phyloP scores from a whole-genome alignment of 2,329 filamentous ascomycete genomes.

The Parastagonospora avenae region DNA sequence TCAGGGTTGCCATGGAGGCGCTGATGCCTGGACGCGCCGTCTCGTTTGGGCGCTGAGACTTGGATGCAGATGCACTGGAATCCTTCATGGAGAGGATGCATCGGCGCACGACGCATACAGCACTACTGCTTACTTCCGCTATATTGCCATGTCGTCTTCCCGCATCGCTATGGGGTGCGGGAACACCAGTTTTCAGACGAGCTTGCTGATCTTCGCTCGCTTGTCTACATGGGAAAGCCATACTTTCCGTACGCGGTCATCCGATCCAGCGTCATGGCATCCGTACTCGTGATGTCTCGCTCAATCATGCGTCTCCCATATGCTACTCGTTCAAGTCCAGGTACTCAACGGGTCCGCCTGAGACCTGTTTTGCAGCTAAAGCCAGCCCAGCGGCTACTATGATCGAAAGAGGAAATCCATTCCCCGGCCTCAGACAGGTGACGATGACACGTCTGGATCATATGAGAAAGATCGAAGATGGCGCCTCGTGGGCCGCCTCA shows the following conservation, averaged over 20 bases:
- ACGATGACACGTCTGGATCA: neutral
- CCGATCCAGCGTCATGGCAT: neutral
- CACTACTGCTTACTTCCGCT: neutral
- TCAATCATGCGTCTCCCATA: neutral
- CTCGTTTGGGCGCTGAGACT: neutral
- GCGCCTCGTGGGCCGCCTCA: conserved; percentile 7
- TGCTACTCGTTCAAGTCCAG: conserved; percentile 4
- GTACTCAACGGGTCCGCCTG: conserved; percentile 1
- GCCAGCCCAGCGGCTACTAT: conserved; percentile 9
- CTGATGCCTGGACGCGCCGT: neutral
- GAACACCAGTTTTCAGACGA: neutral
- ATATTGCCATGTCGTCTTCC: neutral
- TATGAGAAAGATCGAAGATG: neutral
- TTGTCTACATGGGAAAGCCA: neutral
- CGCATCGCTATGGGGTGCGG: neutral
- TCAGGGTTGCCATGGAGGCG: conserved; percentile 2
- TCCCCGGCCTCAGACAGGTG: conserved; percentile 10
- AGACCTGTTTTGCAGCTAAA: conserved; percentile 7
- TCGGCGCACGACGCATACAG: neutral
- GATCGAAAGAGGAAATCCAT: conserved; percentile 5
- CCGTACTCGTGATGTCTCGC: neutral
- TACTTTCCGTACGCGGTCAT: neutral
- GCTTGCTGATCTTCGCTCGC: neutral
- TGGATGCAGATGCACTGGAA: neutral
- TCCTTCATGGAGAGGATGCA: neutral